phyloP scores from a whole-genome alignment of 768 basidiomycete species.

The Hebeloma cylindrosporum region DNA sequence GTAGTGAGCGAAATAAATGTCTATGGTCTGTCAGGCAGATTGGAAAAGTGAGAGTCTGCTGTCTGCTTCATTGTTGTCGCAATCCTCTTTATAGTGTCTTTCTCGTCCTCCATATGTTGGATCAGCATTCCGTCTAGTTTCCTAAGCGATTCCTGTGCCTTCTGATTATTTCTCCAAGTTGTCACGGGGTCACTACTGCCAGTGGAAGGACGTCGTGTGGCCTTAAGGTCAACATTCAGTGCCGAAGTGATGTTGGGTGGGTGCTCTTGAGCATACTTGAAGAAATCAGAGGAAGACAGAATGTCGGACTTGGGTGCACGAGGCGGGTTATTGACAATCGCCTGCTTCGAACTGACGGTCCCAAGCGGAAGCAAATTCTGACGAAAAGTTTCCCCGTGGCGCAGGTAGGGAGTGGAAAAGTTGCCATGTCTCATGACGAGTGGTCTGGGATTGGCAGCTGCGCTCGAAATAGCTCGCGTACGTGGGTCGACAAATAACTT shows the following conservation, averaged over 20 bases:
- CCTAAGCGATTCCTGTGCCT: conserved; percentile 57
- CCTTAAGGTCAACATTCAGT: conserved; percentile 14
- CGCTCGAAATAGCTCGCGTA: conserved; percentile 38
- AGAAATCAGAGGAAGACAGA: conserved; percentile 45
- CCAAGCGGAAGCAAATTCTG: conserved; percentile 22
- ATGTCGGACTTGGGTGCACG: conserved; percentile 41
- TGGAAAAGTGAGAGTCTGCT: conserved; percentile 15
- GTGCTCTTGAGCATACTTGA: conserved; percentile 45
- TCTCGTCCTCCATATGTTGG: conserved; percentile 83
- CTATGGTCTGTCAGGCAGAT: conserved; percentile 3
- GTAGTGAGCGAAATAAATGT: conserved; percentile 1
- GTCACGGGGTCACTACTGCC: conserved; percentile 33
- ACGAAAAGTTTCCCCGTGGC: conserved; percentile 32
- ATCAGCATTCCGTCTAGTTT: conserved; percentile 78
- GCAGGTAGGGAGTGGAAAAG: conserved; percentile 66
- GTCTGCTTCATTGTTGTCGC: conserved; percentile 45
- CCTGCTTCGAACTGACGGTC: conserved; percentile 41
- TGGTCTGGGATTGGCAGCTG: conserved; percentile 32
- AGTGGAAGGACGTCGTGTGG: conserved; percentile 25
- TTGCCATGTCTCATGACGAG: conserved; percentile 66
- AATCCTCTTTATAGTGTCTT: conserved; percentile 76
- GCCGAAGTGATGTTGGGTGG: conserved; percentile 23
- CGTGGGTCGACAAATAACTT: conserved; percentile 33
- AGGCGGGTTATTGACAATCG: conserved; percentile 53
- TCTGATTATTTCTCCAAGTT: conserved; percentile 36